Percentiles rank a stretch among this genome's conserved stretches.
Evolutionary conservation across 108 stramenopile species (phyloP).

Genomic region (Fragilariopsis cylindrus): DNA sequence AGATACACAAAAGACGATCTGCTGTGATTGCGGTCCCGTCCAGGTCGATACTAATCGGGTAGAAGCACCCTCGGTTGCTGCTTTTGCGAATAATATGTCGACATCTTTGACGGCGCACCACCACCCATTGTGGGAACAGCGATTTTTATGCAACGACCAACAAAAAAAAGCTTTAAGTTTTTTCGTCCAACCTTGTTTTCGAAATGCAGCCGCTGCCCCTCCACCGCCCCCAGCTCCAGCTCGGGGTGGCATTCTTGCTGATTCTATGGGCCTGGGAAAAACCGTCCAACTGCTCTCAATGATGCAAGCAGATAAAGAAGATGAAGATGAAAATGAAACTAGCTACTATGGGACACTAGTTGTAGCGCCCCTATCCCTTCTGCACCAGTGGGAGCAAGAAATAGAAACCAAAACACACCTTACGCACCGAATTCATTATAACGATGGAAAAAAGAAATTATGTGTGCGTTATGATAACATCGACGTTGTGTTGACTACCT

Average conservation of each 20-base stretch:
- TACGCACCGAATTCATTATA: conserved; percentile 61
- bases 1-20: conserved; percentile 19
- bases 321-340: conserved; percentile 32
- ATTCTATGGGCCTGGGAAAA: conserved; percentile 79
- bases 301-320: conserved; percentile 35
- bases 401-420: conserved; percentile 73
- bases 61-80: conserved; percentile 14
- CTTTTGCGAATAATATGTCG: too few relatives aligned
- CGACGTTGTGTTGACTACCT: conserved; percentile 85
- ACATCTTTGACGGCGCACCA: not conserved
- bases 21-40: conserved; percentile 83
- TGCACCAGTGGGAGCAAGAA: conserved; percentile 87
- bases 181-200: conserved; percentile 77
- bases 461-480: conserved; percentile 34
- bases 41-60: conserved; percentile 36
- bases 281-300: conserved; percentile 77
- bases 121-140: conserved; percentile 78
- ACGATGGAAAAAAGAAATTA: conserved; percentile 32
- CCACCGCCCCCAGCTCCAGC: conserved; percentile 73
- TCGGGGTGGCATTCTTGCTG: conserved; percentile 77
- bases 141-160: conserved; percentile 44
- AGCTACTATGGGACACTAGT: conserved; percentile 57
- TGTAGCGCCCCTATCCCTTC: conserved; percentile 73
- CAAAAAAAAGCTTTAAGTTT: conserved; percentile 50
- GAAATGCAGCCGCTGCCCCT: conserved; percentile 50